Conservation (phyloP, 805 yeast species). For the Wickerhamiella cacticola region DNA sequence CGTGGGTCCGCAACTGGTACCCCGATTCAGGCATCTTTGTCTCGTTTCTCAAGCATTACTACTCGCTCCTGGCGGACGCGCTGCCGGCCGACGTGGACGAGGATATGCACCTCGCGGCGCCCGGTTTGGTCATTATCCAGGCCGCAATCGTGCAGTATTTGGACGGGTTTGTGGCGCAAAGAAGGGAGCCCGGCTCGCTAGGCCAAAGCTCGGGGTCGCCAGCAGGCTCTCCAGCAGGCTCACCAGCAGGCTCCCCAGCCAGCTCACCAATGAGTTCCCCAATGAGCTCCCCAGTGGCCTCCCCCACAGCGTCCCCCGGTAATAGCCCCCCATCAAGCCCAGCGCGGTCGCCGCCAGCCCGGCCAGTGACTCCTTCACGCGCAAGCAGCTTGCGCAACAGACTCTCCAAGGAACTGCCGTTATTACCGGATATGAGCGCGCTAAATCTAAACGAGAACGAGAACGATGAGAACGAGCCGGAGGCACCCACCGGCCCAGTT, state of each 20-base stretch:
- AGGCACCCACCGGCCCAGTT: no score
- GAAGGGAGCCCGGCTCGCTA: background rate
- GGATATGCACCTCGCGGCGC: conserved; percentile 21
- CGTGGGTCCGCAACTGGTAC: conserved; percentile 31
- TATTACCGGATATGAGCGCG: no score
- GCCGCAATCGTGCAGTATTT: conserved; percentile 22
- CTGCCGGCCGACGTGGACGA: conserved; percentile 18
- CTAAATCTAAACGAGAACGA: no score
- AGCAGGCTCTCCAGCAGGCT: background rate
- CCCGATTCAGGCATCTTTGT: conserved; percentile 30
- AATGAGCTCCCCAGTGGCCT: conserved; percentile 4
- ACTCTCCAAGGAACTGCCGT: no score
- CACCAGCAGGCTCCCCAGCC: background rate
- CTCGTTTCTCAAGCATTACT: conserved; percentile 34
- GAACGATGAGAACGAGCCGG: no score
- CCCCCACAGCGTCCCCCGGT: conserved; percentile 3
- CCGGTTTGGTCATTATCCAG: conserved; percentile 27
- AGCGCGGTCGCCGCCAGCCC: background rate
- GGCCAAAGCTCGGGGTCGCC: background rate
- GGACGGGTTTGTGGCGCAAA: conserved; percentile 10
- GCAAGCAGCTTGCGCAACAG: background rate
- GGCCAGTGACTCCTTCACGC: background rate
- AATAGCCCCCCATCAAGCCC: conserved; percentile 4
- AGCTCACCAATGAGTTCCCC: background rate
- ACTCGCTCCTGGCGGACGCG: conserved; percentile 25